These are phyloP conservation scores for Dryadomyces quercus-mongolicae DNA, from an alignment of 2,329 filamentous ascomycete species.

Conservation along the genomic window DNA sequence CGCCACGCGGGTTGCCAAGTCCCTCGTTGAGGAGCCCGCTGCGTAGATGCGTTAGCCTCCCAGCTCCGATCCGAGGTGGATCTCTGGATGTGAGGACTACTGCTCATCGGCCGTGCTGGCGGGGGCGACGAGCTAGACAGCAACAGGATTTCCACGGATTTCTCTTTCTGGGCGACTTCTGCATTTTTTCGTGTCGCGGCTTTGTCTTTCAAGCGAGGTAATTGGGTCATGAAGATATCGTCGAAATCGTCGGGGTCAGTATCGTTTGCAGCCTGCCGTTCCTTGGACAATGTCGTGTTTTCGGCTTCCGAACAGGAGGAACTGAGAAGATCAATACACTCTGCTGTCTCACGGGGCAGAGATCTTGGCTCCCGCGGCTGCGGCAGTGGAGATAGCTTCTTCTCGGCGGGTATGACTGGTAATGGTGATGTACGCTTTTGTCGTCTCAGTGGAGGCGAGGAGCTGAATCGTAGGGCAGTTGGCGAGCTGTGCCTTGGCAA, in stretches of 20 bases:
- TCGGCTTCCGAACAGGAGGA: constrained; percentile 4
- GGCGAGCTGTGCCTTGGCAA: neutral
- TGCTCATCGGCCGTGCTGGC: neutral
- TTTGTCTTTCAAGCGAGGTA: neutral
- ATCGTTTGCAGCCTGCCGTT: neutral
- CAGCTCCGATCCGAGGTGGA: neutral
- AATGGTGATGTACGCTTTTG: neutral
- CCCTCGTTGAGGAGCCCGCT: too few species aligned
- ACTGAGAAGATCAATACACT: constrained; percentile 8
- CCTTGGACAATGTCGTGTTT: neutral
- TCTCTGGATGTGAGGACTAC: neutral
- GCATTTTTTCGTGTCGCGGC: neutral
- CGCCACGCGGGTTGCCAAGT: neutral
- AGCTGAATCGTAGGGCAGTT: neutral
- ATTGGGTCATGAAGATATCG: neutral
- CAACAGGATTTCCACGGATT: neutral
- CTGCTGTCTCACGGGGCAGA: neutral
- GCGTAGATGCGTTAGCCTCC: neutral
- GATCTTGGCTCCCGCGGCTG: neutral
- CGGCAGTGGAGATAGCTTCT: neutral
- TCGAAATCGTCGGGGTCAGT: neutral
- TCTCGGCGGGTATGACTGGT: too few species aligned
- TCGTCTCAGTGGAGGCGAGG: neutral
- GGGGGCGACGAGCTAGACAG: constrained; percentile 1
- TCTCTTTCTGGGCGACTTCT: neutral